Base-by-base conservation (phyloP, 345 rosid genomes). In the Eucalyptus tenuipes region DNA sequence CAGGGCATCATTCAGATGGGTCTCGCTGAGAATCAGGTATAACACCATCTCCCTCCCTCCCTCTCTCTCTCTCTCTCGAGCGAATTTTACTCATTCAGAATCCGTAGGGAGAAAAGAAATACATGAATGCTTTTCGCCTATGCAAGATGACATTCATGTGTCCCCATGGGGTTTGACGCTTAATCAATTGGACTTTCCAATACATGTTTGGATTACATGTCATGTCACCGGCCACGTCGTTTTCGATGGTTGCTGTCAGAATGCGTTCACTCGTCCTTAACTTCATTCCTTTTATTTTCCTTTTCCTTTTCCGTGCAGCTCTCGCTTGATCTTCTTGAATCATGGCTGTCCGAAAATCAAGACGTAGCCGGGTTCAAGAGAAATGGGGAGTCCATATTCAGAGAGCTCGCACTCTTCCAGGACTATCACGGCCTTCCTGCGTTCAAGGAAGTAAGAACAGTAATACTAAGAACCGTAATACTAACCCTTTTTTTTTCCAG, bases 1-100 rank as follows among this genome's bases (percentile, higher is more conserved):
- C 85, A 88, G 6, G 99, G 99, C 22, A 95, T 97, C 90, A 93
- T 97, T 88, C 99, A 97, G 89, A 96, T 97, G 99, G 99, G 98
- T 29, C 95, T 97, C 86, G 99, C 99, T 49, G 99, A 97, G 89
- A 97, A 97, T 89, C 99, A 96, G 94, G 99, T 95, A 33, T 59
- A 6, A 59, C 27, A 59, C 68, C 14, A 87, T 89, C 61, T 55
- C 61, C 27, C 61, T 55, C 61, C 27, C 61, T 55, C 61, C 5
- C 61, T 55, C 29, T 25, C 29, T 53, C 57, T 53, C 59, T 53
- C 59, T 18, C 24, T 18, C 2, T 37, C 40, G 4, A 3, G 24
- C 4, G 66, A 59, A 12, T 27, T 59, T 25, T 59, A 59, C 15
- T 11, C 16, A 11, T 59, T 12, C 31, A 27, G 68, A 59, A 59